These are phyloP conservation scores for Warburgia ugandensis DNA, from an alignment of 164 flowering plant species.

Conservation along the genomic window DNA sequence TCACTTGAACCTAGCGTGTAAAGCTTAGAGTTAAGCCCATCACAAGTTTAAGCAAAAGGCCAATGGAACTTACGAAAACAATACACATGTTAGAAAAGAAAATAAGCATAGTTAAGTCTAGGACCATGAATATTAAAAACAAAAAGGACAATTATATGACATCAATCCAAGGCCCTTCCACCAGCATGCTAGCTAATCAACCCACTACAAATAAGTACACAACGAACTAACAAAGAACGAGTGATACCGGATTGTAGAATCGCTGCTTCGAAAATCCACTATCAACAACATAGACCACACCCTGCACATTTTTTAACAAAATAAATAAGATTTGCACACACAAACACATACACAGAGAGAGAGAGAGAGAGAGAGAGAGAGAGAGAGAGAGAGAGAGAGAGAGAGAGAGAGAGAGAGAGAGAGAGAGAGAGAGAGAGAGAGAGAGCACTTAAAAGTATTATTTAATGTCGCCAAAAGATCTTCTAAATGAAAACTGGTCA, in stretches of 20 bases:
- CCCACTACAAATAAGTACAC: neutral
- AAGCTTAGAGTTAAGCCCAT: no score
- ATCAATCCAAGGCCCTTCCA: no score
- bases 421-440: no score
- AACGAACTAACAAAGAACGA: neutral
- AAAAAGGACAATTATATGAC: neutral
- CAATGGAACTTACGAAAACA: no score
- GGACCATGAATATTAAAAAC: neutral
- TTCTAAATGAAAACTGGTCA: constrained; percentile 16
- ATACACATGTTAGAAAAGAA: neutral
- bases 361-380: neutral
- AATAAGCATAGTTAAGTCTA: neutral
- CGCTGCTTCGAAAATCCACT: constrained; percentile 95
- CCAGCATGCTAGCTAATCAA: neutral
- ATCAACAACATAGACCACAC: constrained; percentile 94
- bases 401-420: no score
- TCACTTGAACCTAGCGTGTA: no score
- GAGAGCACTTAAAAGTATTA: no score
- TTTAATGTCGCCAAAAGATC: no score
- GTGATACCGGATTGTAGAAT: constrained; percentile 95
- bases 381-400: neutral
- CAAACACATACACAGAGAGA: neutral
- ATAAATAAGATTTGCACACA: constrained; percentile 1
- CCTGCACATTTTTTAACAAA: constrained; percentile 38
- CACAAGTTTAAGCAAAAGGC: no score